Evolutionary conservation across 768 basidiomycete species (phyloP).

Genomic region (Pleurotus citrinopileatus): DNA sequence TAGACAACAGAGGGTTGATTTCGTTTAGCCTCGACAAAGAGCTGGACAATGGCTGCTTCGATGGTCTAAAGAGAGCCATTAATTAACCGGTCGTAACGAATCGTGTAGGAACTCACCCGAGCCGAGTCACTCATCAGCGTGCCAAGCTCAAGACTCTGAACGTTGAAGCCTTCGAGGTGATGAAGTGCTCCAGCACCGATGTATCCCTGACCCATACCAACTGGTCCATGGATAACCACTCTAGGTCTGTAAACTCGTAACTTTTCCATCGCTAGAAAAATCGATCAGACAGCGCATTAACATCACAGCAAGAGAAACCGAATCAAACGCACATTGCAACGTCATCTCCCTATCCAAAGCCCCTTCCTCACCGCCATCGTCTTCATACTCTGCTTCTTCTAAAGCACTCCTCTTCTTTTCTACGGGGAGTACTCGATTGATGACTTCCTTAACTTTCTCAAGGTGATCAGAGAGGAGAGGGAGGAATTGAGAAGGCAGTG

Average conservation of each 20-base stretch:
- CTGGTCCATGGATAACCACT: slow-evolving; percentile 73
- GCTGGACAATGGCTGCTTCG: slow-evolving; percentile 91
- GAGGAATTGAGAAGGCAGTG: slow-evolving; percentile 80
- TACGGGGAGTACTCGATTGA: slow-evolving; percentile 75
- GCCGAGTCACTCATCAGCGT: slow-evolving; percentile 86
- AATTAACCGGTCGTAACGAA: neutral
- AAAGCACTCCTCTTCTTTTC: slow-evolving; percentile 80
- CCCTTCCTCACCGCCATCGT: slow-evolving; percentile 68
- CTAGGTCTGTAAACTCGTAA: slow-evolving; percentile 89
- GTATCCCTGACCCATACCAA: slow-evolving; percentile 90
- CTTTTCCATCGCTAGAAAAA: slow-evolving; percentile 88
- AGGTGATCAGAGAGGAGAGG: slow-evolving; percentile 72
- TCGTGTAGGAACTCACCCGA: slow-evolving; percentile 50
- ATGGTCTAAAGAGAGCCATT: slow-evolving; percentile 51
- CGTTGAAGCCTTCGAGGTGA: slow-evolving; percentile 92
- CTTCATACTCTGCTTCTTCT: slow-evolving; percentile 95
- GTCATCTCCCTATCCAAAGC: slow-evolving; percentile 86
- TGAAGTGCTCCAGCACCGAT: slow-evolving; percentile 90
- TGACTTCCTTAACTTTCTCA: slow-evolving; percentile 65
- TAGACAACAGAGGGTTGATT: slow-evolving; percentile 96
- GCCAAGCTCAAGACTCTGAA: slow-evolving; percentile 92
- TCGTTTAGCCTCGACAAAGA: slow-evolving; percentile 95
- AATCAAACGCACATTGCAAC: slow-evolving; percentile 65
- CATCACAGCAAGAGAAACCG: neutral
- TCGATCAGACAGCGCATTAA: slow-evolving; percentile 9